Evolutionary conservation across 176 grass and related monocot species (phyloP), one percentile per base, ranked within the genome.

Genomic region (Miscanthus lutarioriparius): DNA sequence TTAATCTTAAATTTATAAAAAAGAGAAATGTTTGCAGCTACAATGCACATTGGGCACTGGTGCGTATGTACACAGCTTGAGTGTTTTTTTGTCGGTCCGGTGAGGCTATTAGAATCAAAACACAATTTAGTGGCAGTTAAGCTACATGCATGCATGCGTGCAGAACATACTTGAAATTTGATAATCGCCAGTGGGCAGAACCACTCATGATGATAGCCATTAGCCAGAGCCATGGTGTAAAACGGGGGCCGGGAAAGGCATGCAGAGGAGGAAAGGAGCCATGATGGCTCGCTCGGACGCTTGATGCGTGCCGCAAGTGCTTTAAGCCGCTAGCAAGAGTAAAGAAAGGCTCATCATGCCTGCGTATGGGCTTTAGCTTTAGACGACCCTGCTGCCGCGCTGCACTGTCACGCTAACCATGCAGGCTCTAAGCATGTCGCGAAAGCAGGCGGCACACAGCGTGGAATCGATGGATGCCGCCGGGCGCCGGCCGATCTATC

Each of bases 401-500:
- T 71, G 37, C 20, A 41, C 22, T 45, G 69, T 72, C 23, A 38
- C 82, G 19, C 37, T 63, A 72, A 48, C 67, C 61, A 47, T 26
- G 8, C 45, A 38, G 63, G 22, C 47, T 77, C n/a, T 5, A 36
- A 33, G 32, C 70, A 70, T 80, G 77, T 85, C 83, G 64, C 83
- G 17, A 89, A 89, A 89, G 83, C 88, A 63, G 81, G 20, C 1
- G 58, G 81, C 86, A 70, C 79, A 51, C 87, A 66, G 67, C 87
- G 44, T 84, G 81, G 53, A 86, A 70, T 10, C 19, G 62, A 64
- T 40, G n/a, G 67, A 49, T 38, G 81, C 32, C 39, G 23, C 36
- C 25, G 53, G 30, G 3, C 43, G 61, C 0, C 7, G 4, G 23
- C 28, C 49, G 15, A 19, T 53, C 16, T 15, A 6, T 51, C 48